Base-by-base conservation (phyloP, 2,329 filamentous ascomycete genomes). In the Xylaria sp. region DNA sequence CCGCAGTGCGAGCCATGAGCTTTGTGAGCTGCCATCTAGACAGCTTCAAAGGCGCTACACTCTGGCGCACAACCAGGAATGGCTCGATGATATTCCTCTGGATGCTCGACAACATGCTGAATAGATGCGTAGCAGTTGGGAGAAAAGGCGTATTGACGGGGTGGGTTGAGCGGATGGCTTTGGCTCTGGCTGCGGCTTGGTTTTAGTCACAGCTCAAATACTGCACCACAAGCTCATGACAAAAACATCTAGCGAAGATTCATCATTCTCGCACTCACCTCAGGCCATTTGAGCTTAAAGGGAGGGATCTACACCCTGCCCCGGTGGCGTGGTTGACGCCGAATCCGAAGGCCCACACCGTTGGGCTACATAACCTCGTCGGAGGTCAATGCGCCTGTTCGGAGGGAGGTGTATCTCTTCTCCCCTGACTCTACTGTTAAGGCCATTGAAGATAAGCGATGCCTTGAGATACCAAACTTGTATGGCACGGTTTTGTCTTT, bases 71-170 rank as follows among this genome's bases (percentile, higher is more conserved):
- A 18, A 70, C 64, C 65, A 55, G 20, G 23, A 41, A 70, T 6
- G 68, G 68, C 68, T 70, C 65, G 48, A 70, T 37, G n/a, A 70
- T 61, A 23, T 68, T 70, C 18, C 25, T 68, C 28, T 62, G 65
- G 20, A 70, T 70, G 37, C 20, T 68, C 50, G 56, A 66, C 52
- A 62, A 57, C 62, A 64, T 64, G 32, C 28, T 64, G 62, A 63
- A 50, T 20, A 55, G 51, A 46, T 50, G 2, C 7, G 28, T 48
- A 25, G 20, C 15, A 55, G 50, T 63, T 55, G 34, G 39, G 25
- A 44, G 18, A 23, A 39, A 39, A 51, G 46, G 25, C 51, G 46
- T 61, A 41, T 51, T 23, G 51, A 54, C 15, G 37, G 48, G 34
- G 48, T 54, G 23, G 46, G 32, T 8, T 52, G 34, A 32, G 48